These are phyloP conservation scores for Gossypium australe DNA, from an alignment of 345 rosid species.

Conservation along the genomic window DNA sequence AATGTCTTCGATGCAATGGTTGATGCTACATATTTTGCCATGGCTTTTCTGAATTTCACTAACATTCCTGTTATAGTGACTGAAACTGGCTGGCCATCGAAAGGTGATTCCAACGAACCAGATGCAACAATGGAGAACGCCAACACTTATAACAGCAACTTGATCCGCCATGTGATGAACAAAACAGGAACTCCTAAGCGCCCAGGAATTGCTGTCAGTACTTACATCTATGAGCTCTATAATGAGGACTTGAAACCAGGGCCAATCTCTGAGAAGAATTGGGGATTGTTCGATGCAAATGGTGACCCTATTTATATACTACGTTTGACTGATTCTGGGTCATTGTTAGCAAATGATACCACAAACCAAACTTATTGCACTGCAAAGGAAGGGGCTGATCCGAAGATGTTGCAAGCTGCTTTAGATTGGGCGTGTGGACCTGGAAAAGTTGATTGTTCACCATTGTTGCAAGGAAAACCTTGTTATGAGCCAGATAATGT, in stretches of 20 bases:
- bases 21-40: conserved; percentile 67
- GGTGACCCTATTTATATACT: conserved; percentile 50
- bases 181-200: conserved; percentile 70
- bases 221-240: conserved; percentile 66
- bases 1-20: conserved; percentile 64
- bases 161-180: conserved; percentile 60
- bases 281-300: conserved; percentile 69
- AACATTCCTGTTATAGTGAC: conserved; percentile 59
- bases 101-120: conserved; percentile 59
- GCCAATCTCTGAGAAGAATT: conserved; percentile 58
- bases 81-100: conserved; percentile 75
- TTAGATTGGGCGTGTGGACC: conserved; percentile 78
- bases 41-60: conserved; percentile 58
- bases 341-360: conserved; percentile 55
- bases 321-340: conserved; percentile 55
- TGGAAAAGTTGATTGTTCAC: conserved; percentile 63
- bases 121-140: conserved; percentile 63
- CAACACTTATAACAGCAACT: conserved; percentile 67
- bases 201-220: conserved; percentile 54
- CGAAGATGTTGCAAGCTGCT: conserved; percentile 70
- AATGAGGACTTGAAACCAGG: conserved; percentile 60
- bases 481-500: conserved; percentile 66
- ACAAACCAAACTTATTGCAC: conserved; percentile 64
- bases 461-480: conserved; percentile 45
- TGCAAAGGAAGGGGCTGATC: conserved; percentile 54